Evolutionary conservation across 306 rosid species (phyloP).

Genomic region (Castanopsis chinensis): DNA sequence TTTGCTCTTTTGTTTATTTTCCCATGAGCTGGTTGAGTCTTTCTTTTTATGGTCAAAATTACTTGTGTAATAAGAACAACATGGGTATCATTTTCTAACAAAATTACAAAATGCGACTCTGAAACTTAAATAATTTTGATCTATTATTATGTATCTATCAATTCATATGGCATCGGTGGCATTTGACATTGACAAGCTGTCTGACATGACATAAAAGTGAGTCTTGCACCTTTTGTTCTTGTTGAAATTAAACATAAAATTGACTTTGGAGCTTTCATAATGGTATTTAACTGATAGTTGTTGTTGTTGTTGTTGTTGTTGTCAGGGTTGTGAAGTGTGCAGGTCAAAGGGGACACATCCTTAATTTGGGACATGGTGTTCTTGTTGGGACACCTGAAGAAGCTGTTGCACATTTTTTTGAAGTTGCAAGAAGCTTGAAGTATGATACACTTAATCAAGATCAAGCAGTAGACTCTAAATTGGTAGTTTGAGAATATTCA

Average conservation of each 20-base stretch:
- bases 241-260: background rate
- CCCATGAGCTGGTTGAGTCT: constrained; percentile 1
- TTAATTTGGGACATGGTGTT: constrained; percentile 92
- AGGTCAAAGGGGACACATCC: constrained; percentile 88
- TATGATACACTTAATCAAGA: constrained; percentile 51
- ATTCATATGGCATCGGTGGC: background rate
- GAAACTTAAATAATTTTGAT: background rate
- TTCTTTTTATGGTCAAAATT: background rate
- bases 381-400: constrained; percentile 91
- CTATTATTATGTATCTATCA: background rate
- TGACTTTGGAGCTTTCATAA: background rate
- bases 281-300: background rate
- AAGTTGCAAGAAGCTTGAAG: constrained; percentile 80
- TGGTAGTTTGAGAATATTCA: constrained; percentile 38
- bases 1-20: too few relatives aligned
- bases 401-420: constrained; percentile 95
- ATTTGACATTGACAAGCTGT: background rate
- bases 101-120: background rate
- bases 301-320: too few relatives aligned
- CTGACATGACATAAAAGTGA: background rate
- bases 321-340: constrained; percentile 89
- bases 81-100: background rate
- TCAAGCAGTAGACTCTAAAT: constrained; percentile 39
- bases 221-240: background rate
- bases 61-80: background rate